phyloP scores from a whole-genome alignment of 192 early-diverging fungal species.

The Umbelopsis sp. region DNA sequence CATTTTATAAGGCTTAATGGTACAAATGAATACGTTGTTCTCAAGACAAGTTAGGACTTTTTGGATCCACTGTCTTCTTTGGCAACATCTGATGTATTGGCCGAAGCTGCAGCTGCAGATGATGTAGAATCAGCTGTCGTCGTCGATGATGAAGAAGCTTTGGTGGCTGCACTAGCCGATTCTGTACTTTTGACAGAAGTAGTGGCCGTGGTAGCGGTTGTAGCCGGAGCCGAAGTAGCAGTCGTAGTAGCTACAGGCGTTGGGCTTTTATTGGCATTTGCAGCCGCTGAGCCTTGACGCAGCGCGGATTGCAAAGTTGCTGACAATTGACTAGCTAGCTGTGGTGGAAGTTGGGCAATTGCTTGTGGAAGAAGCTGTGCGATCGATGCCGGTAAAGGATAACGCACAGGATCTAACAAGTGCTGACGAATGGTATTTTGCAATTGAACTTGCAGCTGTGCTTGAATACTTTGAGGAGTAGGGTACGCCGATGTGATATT shows the following conservation, averaged over 20 bases:
- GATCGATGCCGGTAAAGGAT: slow-evolving; percentile 39
- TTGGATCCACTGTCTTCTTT: too few species aligned
- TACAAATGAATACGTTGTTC: too few species aligned
- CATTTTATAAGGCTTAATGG: too few species aligned
- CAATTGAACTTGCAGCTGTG: slow-evolving; percentile 38
- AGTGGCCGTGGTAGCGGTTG: background rate
- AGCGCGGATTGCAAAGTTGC: slow-evolving; percentile 30
- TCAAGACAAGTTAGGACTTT: too few species aligned
- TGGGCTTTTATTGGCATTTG: slow-evolving; percentile 1
- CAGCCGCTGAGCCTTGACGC: slow-evolving; percentile 2
- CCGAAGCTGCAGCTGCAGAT: too few species aligned
- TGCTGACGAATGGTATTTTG: slow-evolving; percentile 45
- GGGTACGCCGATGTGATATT: slow-evolving; percentile 10
- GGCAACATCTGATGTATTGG: too few species aligned
- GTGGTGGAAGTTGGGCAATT: slow-evolving; percentile 39
- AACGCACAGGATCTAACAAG: slow-evolving; percentile 34
- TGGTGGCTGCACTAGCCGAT: background rate
- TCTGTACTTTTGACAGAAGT: background rate
- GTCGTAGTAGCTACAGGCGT: slow-evolving; percentile 4
- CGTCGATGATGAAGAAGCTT: background rate
- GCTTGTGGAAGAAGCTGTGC: slow-evolving; percentile 41
- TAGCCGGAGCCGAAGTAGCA: background rate
- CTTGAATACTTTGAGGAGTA: slow-evolving; percentile 25
- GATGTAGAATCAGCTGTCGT: too few species aligned
- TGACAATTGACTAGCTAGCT: slow-evolving; percentile 34